Evolutionary conservation across 1,284 basidiomycete genomes (phyloP).

Genomic region (Marasmius fiardii): DNA sequence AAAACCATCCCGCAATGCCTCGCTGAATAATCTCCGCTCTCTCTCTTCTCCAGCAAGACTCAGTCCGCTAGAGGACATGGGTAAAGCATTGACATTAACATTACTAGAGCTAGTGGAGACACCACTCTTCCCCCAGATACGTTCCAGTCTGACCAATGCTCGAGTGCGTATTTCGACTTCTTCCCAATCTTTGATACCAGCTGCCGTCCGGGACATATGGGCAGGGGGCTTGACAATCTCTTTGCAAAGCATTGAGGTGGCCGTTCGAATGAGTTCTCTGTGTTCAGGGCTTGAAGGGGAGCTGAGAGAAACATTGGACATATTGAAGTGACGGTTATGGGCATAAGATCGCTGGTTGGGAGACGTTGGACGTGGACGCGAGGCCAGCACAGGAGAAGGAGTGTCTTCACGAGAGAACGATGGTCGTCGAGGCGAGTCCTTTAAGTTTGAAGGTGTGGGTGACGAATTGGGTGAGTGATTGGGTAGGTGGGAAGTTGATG

Average conservation of each 20-base stretch:
- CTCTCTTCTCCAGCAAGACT: conserved; percentile 65
- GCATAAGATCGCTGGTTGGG: conserved; percentile 41
- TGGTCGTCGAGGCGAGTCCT: conserved; percentile 24
- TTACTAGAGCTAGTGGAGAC: conserved; percentile 41
- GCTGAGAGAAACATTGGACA: conserved; percentile 51
- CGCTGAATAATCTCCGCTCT: conserved; percentile 68
- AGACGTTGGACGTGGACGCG: conserved; percentile 36
- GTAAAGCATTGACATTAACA: conserved; percentile 27
- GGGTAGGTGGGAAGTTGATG: conserved; percentile 33
- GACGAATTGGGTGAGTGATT: conserved; percentile 25
- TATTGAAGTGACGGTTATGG: conserved; percentile 49
- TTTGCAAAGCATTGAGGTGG: conserved; percentile 58
- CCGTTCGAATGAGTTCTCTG: conserved; percentile 61
- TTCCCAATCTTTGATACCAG: conserved; percentile 56
- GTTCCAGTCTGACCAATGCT: conserved; percentile 61
- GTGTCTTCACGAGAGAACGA: conserved; percentile 21
- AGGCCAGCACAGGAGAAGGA: conserved; percentile 27
- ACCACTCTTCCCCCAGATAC: conserved; percentile 60
- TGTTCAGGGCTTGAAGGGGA: conserved; percentile 46
- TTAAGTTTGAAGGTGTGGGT: conserved; percentile 19
- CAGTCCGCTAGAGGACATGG: conserved; percentile 32
- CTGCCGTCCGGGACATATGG: conserved; percentile 44
- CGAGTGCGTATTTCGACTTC: conserved; percentile 69
- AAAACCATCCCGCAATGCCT: conserved; percentile 78
- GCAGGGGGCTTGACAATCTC: conserved; percentile 57